Conservation (phyloP, 352 stramenopile genomes). For the Thalassiosira mediterranea region DNA sequence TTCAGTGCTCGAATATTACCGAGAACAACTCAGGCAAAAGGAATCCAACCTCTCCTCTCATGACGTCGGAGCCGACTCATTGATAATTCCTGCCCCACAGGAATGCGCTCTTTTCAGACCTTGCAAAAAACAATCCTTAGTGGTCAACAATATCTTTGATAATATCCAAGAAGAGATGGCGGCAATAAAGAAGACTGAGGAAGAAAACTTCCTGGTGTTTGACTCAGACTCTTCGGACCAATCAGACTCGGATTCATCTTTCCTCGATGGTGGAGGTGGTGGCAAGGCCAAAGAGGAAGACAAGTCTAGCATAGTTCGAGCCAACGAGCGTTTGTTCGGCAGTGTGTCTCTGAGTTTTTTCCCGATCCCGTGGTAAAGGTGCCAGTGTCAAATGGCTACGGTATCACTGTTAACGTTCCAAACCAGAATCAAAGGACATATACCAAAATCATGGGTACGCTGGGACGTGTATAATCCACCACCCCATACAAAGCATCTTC, state of each 20-base stretch:
- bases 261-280: slow-evolving; percentile 11
- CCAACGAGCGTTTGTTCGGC: slow-evolving; percentile 60
- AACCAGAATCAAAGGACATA: too few species aligned
- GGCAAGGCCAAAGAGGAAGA: slow-evolving; percentile 36
- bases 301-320: slow-evolving; percentile 7
- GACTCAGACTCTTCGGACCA: slow-evolving; percentile 51
- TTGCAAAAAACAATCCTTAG: slow-evolving; percentile 4
- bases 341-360: slow-evolving; percentile 64
- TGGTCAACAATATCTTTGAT: slow-evolving; percentile 50
- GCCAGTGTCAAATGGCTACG: too few species aligned
- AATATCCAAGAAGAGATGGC: slow-evolving; percentile 51
- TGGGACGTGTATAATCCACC: too few species aligned
- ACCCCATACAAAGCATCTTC: too few species aligned
- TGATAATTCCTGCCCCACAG: slow-evolving; percentile 49
- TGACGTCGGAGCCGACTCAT: background rate
- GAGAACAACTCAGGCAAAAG: slow-evolving; percentile 29
- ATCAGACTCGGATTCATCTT: slow-evolving; percentile 54
- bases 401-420: too few species aligned
- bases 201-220: slow-evolving; percentile 29
- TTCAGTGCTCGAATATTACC: slow-evolving; percentile 45
- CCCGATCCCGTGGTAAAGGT: slow-evolving; percentile 51
- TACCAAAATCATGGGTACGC: too few species aligned
- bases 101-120: slow-evolving; percentile 55
- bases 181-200: slow-evolving; percentile 52
- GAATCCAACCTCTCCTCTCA: slow-evolving; percentile 34